These are phyloP conservation scores for Citrus inodora DNA, from an alignment of 345 rosid species.

Conservation along the genomic window DNA sequence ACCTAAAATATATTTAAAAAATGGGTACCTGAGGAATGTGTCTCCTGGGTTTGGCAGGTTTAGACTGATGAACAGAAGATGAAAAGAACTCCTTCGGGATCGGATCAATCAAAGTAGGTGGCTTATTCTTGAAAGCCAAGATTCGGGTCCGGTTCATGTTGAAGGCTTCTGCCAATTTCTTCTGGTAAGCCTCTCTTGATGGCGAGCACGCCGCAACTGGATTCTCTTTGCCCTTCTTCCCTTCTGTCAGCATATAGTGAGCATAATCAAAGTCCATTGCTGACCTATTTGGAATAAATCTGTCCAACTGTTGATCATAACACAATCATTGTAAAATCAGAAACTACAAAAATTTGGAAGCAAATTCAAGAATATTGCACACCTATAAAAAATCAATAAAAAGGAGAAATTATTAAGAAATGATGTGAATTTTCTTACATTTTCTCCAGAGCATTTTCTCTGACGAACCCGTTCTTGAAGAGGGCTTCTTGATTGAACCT, in stretches of 20 bases:
- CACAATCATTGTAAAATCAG: background rate
- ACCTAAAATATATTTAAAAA: no score
- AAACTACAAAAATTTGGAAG: background rate
- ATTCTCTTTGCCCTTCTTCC: slow-evolving; percentile 30
- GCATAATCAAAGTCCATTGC: slow-evolving; percentile 48
- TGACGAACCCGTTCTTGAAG: slow-evolving; percentile 30
- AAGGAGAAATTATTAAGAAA: background rate
- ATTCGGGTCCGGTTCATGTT: slow-evolving; percentile 36
- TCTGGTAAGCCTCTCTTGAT: slow-evolving; percentile 26
- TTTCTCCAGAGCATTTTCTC: slow-evolving; percentile 23
- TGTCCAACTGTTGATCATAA: slow-evolving; percentile 33
- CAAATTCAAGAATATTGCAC: background rate
- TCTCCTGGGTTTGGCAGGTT: slow-evolving; percentile 20
- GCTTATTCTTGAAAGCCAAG: slow-evolving; percentile 37
- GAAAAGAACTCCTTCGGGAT: slow-evolving; percentile 19
- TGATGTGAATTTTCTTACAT: slow-evolving; percentile 14
- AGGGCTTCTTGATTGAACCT: slow-evolving; percentile 25
- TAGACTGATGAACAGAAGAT: slow-evolving; percentile 15
- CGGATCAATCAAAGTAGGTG: slow-evolving; percentile 17
- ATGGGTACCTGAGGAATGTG: slow-evolving; percentile 26
- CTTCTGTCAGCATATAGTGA: slow-evolving; percentile 37
- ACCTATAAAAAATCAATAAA: no score
- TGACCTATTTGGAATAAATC: slow-evolving; percentile 44
- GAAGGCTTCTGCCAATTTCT: slow-evolving; percentile 28
- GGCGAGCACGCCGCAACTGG: slow-evolving; percentile 13